Evolutionary conservation across 768 basidiomycete species (phyloP).

Genomic region (Pleurotus salmoneostramineus): DNA sequence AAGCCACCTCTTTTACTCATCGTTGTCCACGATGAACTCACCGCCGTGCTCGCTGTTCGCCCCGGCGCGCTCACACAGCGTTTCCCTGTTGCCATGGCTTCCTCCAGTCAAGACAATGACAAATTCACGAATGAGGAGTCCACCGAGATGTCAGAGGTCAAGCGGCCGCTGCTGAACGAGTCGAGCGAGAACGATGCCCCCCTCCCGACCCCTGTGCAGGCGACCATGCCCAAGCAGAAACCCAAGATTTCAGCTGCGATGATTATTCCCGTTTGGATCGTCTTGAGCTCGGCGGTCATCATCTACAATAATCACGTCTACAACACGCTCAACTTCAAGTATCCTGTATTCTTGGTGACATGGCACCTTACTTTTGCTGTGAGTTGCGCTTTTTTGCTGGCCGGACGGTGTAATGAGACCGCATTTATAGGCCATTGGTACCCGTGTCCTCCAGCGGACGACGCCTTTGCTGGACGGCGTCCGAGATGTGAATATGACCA

Average conservation of each 20-base stretch:
- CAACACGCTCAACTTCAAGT: conserved; percentile 80
- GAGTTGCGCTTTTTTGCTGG: conserved; percentile 17
- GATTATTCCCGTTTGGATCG: conserved; percentile 93
- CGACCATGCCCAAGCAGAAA: conserved; percentile 34
- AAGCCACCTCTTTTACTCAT: too few species aligned
- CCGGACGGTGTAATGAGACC: background rate
- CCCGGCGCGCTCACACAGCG: background rate
- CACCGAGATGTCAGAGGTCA: conserved; percentile 10
- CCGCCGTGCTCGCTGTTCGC: too few species aligned
- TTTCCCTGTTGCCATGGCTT: conserved; percentile 1
- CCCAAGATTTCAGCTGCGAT: conserved; percentile 57
- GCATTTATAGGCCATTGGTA: conserved; percentile 63
- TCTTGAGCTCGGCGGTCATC: conserved; percentile 85
- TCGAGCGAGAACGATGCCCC: conserved; percentile 13
- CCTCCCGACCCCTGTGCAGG: conserved; percentile 58
- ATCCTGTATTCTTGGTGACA: conserved; percentile 90
- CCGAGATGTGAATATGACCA: conserved; percentile 77
- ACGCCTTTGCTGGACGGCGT: conserved; percentile 76
- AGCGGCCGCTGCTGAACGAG: conserved; percentile 6
- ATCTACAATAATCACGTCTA: conserved; percentile 94
- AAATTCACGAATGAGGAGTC: conserved; percentile 10
- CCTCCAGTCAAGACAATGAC: background rate
- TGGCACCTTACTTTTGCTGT: conserved; percentile 77
- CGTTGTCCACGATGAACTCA: too few species aligned
- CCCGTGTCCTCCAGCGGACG: conserved; percentile 78